Evolutionary conservation across 2,329 filamentous ascomycete species (phyloP).

Genomic region (Ophiostoma sp.): DNA sequence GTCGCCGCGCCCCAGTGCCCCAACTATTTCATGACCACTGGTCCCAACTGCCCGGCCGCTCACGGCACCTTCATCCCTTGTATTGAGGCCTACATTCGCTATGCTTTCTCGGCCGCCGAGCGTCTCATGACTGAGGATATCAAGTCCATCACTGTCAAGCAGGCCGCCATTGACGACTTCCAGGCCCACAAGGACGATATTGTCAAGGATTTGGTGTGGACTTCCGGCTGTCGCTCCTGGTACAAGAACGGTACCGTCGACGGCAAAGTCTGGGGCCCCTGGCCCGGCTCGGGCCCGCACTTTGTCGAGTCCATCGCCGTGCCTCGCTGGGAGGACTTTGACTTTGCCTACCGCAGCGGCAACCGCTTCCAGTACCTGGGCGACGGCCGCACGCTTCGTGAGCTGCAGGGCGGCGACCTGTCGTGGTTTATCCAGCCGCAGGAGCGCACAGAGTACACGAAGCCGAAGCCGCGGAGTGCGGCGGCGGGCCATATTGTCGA

Average conservation of each 20-base stretch:
- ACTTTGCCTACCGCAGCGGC: not conserved
- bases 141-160: constrained; percentile 30
- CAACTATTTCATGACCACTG: constrained; percentile 32
- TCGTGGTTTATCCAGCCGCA: constrained; percentile 2
- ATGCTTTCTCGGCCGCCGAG: constrained; percentile 51
- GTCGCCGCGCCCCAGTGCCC: constrained; percentile 37
- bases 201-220: constrained; percentile 35
- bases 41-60: constrained; percentile 20
- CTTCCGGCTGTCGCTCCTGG: constrained; percentile 34
- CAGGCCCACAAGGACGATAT: constrained; percentile 36
- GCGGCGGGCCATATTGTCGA: not conserved
- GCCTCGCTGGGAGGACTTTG: not conserved
- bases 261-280: constrained; percentile 10
- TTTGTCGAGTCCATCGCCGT: not conserved
- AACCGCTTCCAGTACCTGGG: constrained; percentile 12
- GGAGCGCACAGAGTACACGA: not conserved
- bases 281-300: constrained; percentile 1
- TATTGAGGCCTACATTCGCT: constrained; percentile 33
- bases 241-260: constrained; percentile 24
- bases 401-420: not conserved
- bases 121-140: constrained; percentile 51
- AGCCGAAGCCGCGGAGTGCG: not conserved
- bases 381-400: not conserved
- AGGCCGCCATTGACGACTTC: constrained; percentile 30
- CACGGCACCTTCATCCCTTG: constrained; percentile 11